Evolutionary conservation across 2,329 filamentous ascomycete genomes (phyloP), one percentile per base, ranked within the genome.

Genomic region (Claviceps maximensis): DNA sequence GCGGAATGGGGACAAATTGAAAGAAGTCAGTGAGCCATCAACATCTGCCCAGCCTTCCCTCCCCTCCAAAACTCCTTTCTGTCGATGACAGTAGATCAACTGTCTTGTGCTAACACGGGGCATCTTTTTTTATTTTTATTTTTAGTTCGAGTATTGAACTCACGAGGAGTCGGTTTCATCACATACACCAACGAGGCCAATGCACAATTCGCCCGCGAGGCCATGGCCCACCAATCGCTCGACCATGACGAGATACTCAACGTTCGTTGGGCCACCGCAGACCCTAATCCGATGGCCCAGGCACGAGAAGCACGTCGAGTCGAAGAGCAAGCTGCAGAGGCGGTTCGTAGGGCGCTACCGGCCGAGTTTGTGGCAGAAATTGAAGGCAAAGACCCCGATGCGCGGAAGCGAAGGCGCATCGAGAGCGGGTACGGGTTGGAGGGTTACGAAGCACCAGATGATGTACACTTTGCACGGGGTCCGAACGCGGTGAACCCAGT

Each of bases 1-100:
- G 86, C 89, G 25, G 93, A 98, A 77, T 98, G 90, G 90, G 93
- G 93, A 0, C 86, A 90, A 62, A 75, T 98, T 49, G 91, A 97
- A 67, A 80, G 93, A 46, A 83, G 70, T 73, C 65, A 59, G 70
- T 65, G 2, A 9, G 13, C 12, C 6, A 29, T 29, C 41, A n/a
- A 4, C n/a, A 19, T 25, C 40, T 31, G 12, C 8, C 29, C 8
- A n/a, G 15, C n/a, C 17, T n/a, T n/a, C n/a, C n/a, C n/a, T n/a
- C n/a, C n/a, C n/a, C n/a, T n/a, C n/a, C n/a, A n/a, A n/a, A n/a
- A n/a, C n/a, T n/a, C n/a, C n/a, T n/a, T n/a, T n/a, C n/a, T n/a
- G n/a, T n/a, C n/a, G n/a, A n/a, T n/a, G n/a, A n/a, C n/a, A n/a
- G n/a, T n/a, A n/a, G n/a, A n/a, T n/a, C n/a, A n/a, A n/a, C 10